Evolutionary conservation across 169 alveolate species (phyloP), one percentile per base, ranked within the genome.

Genomic region (Plasmodium chabaudi): DNA sequence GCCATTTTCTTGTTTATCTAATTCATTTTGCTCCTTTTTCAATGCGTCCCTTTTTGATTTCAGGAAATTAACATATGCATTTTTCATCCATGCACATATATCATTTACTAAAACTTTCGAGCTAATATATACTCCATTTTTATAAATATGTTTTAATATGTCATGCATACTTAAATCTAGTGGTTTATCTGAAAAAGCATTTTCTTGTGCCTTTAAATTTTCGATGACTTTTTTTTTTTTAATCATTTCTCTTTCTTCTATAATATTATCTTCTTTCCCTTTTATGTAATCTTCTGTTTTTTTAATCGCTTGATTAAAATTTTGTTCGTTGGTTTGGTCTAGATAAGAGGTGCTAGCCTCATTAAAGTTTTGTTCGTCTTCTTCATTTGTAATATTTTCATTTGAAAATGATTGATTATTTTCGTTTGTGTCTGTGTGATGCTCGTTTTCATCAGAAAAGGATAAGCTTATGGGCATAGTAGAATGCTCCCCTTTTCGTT

Each of bases 231-330:
- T 70, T 86, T 71, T 68, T 61, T 86, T 71, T 63, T 86, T 86
- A n/a, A 59, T 51, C 9, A 4, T 34, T 70, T 86, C 91, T 49
- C 91, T 86, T 65, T 64, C 61, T 61, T 86, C 77, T 51, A 86
- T 60, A 21, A 86, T 63, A 53, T 68, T 59, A 53, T 86, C 91
- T 63, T 86, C 61, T 19, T 68, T 86, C 5, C 91, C 91, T 63
- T 86, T 68, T 51, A 86, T 69, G 39, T 86, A 86, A 3, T 49
- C 49, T 51, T 86, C 75, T 27, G 87, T 87, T 15, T 39, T 59
- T 60, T 86, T 39, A 65, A 86, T 57, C 0, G 87, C 87, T n/a
- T 71, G n/a, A 13, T 34, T 21, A 5, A 86, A 65, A n/a, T 47
- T 44, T 23, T 47, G 60, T 19, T 86, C 84, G 17, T 56, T 71